phyloP scores from a whole-genome alignment of 2,329 filamentous ascomycete genomes.

The Fusarium caatingaense region DNA sequence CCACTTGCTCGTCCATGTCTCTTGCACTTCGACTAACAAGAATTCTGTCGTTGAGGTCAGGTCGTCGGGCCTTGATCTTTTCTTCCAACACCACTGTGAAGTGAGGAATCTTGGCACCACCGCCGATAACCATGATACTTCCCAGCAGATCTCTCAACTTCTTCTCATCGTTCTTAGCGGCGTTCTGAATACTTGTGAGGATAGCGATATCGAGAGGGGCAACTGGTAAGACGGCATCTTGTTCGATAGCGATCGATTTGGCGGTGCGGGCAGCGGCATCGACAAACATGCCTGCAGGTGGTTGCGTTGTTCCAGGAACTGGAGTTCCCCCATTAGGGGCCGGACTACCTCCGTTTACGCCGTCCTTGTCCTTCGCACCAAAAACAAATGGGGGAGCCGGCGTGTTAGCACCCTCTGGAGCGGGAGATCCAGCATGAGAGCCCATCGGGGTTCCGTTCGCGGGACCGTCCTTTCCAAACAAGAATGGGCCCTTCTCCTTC shows the following conservation, averaged over 20 bases:
- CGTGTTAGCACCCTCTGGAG: constrained; percentile 79
- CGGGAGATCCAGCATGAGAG: constrained; percentile 88
- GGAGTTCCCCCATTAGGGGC: constrained; percentile 63
- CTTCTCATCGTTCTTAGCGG: constrained; percentile 88
- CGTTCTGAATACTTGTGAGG: constrained; percentile 87
- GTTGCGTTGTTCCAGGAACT: constrained; percentile 53
- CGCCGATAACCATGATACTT: constrained; percentile 90
- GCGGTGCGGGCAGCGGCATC: constrained; percentile 63
- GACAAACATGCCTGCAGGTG: constrained; percentile 60
- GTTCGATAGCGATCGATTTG: constrained; percentile 71
- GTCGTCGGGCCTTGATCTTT: constrained; percentile 74
- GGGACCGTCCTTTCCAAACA: constrained; percentile 74
- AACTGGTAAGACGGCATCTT: constrained; percentile 83
- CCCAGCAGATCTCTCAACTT: constrained; percentile 91
- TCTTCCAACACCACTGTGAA: constrained; percentile 88
- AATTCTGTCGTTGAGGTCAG: constrained; percentile 70
- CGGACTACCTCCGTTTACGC: constrained; percentile 61
- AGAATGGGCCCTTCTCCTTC: constrained; percentile 74
- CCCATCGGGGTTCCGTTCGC: constrained; percentile 83
- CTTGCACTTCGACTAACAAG: constrained; percentile 78
- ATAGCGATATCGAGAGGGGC: constrained; percentile 91
- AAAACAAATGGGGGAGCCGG: constrained; percentile 71
- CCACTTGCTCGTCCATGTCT: constrained; percentile 97
- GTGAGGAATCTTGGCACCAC: constrained; percentile 82
- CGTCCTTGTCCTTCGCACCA: constrained; percentile 57